These are phyloP conservation scores for Salvia sclarea DNA, from an alignment of 305 asterid species.

Conservation along the genomic window DNA sequence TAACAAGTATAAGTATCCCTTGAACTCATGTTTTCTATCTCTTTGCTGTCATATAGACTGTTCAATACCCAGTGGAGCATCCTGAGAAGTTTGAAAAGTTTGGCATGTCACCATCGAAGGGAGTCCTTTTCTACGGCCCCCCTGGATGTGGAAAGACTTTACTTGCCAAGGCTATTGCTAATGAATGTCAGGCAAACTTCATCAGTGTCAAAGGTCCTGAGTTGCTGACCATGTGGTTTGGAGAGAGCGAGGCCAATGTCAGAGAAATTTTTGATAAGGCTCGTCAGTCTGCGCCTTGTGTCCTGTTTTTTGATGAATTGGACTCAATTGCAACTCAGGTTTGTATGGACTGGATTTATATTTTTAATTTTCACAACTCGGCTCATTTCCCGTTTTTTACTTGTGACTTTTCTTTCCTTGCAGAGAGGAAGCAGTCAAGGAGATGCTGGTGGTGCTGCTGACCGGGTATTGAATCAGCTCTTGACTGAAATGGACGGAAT, in stretches of 20 bases:
- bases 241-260: conserved; percentile 96
- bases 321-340: conserved; percentile 98
- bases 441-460: conserved; percentile 66
- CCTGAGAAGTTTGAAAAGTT: conserved; percentile 95
- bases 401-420: conserved; percentile 14
- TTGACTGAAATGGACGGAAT: conserved; percentile 65
- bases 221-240: conserved; percentile 95
- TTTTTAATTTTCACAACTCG: not conserved
- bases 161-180: conserved; percentile 93
- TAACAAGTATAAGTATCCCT: conserved; percentile 1
- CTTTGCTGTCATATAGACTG: conserved; percentile 57
- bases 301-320: conserved; percentile 82
- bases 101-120: conserved; percentile 97
- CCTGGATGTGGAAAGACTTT: conserved; percentile 94
- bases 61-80: conserved; percentile 97
- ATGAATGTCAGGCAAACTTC: conserved; percentile 92
- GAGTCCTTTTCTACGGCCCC: conserved; percentile 92
- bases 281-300: conserved; percentile 91
- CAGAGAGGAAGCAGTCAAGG: conserved; percentile 64
- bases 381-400: conserved; percentile 3
- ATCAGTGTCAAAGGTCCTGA: conserved; percentile 95
- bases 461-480: conserved; percentile 60
- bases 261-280: conserved; percentile 93
- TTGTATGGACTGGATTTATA: not conserved
- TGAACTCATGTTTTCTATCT: conserved; percentile 19